Percentiles rank a stretch among this genome's conserved stretches.
phyloP scores from a whole-genome alignment of 2,329 filamentous ascomycete species.

The Xylaria arbuscula region DNA sequence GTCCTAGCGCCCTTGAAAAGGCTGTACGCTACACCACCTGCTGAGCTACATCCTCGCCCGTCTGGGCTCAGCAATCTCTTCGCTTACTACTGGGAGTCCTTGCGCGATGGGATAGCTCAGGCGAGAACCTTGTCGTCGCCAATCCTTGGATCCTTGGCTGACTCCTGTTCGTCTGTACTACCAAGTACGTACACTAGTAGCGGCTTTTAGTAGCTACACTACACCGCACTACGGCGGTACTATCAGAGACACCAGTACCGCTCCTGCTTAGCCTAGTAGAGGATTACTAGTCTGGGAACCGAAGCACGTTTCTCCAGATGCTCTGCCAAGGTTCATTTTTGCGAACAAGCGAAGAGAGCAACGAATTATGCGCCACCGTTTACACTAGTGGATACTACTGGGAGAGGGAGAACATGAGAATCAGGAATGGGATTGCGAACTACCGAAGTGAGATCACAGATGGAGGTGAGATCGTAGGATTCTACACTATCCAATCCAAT shows the following conservation, averaged over 20 bases:
- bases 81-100: constrained; percentile 10
- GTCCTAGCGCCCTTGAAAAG: not conserved
- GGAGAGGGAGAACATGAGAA: not conserved
- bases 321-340: not conserved
- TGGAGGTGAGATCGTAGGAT: not conserved
- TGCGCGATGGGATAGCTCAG: not conserved
- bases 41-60: not conserved
- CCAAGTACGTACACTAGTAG: not conserved
- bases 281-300: not conserved
- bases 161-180: not conserved
- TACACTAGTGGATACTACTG: not conserved
- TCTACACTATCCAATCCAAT: too few species aligned
- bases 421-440: not conserved
- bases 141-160: constrained; percentile 13
- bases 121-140: not conserved
- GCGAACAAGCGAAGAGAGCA: not conserved
- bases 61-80: not conserved
- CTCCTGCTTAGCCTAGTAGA: not conserved
- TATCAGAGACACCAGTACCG: not conserved
- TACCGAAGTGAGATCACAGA: not conserved
- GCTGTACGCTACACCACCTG: not conserved
- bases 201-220: not conserved
- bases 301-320: not conserved
- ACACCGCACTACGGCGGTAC: not conserved
- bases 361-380: not conserved